Evolutionary conservation across 768 basidiomycete species (phyloP), one percentile per base, ranked within the genome.

Genomic region (Polyporus arcularius): DNA sequence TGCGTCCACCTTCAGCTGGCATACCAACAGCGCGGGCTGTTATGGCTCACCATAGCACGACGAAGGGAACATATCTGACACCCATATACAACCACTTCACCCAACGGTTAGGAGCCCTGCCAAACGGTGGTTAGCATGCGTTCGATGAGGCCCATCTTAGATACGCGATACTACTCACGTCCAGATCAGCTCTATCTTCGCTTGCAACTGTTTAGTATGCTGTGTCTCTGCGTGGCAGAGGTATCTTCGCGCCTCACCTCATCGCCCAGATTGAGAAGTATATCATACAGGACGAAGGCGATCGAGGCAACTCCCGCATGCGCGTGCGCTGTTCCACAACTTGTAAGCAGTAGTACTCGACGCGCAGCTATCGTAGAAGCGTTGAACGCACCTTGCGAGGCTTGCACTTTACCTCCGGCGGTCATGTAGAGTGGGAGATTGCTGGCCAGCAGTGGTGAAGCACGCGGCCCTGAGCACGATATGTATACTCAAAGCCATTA

Each of bases 251-350:
- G 18, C 26, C 61, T 40, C 16, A 63, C 61, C 61, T 63, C 61
- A 40, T 57, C 52, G 30, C 43, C 57, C n/a, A 63, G 35, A 41
- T 63, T 52, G 28, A 63, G 54, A 6, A 63, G 43, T 7, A 47
- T 55, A 35, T 63, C 57, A 45, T 53, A 58, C 16, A 52, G 2
- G 32, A 31, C 8, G 50, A 52, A 52, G 9, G 50, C 15, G 4
- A 32, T 35, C 4, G 32, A 30, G 4, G 50, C 31, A 52, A 30
- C 30, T 12, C n/a, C 46, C 10, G 46, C n/a, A 8, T 21, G 26
- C 21, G 46, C 21, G 6, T 16, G 18, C 46, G 10, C 46, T 47
- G 21, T 47, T 11, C 42, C 6, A 43, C 18, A 43, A 11, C 6
- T 9, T 16, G 15, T 43, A 6, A 15, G 18, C 42, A 16, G 14